Conservation (phyloP, 352 stramenopile species). For the Blastocystis sp. region DNA sequence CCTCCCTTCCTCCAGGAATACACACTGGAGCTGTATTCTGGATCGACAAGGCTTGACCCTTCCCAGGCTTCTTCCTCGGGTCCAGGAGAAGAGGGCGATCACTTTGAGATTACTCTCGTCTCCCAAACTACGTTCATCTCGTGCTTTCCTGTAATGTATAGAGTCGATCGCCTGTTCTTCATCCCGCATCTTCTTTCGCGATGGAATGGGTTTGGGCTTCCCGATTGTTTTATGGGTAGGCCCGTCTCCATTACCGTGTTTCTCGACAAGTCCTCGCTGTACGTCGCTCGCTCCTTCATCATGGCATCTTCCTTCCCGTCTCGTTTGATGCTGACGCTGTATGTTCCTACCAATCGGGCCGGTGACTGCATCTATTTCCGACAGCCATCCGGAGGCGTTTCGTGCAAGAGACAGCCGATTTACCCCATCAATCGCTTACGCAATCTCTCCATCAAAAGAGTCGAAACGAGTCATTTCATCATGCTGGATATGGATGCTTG, state of each 20-base stretch:
- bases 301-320: background rate
- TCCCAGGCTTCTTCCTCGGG: background rate
- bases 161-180: conserved; percentile 18
- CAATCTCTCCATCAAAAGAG: conserved; percentile 34
- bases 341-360: background rate
- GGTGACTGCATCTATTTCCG: background rate
- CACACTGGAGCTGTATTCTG: background rate
- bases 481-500: conserved; percentile 59
- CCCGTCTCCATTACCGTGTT: conserved; percentile 50
- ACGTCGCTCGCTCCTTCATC: background rate
- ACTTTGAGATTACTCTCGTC: conserved; percentile 27
- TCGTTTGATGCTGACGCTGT: conserved; percentile 30
- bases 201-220: conserved; percentile 38
- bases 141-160: background rate
- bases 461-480: conserved; percentile 46
- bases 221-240: background rate
- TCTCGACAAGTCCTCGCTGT: background rate
- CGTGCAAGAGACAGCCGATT: background rate
- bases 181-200: conserved; percentile 13
- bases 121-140: conserved; percentile 33
- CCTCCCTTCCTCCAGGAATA: background rate
- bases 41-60: background rate
- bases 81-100: background rate
- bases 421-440: conserved; percentile 52
- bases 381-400: background rate